These are phyloP conservation scores for Lentinus tigrinus DNA, from an alignment of 768 basidiomycete genomes.

Conservation along the genomic window DNA sequence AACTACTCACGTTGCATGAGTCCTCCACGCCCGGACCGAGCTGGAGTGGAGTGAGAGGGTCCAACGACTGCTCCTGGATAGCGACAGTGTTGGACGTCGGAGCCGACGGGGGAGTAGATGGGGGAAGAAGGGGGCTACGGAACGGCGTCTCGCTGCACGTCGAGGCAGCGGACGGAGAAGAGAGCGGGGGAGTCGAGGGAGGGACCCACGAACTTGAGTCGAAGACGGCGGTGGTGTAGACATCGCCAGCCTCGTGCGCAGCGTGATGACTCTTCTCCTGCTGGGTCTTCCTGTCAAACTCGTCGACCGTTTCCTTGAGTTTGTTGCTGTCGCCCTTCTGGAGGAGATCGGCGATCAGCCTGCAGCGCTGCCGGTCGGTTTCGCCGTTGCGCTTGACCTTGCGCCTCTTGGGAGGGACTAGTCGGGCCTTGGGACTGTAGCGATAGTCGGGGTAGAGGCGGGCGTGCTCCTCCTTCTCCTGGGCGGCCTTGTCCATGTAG, in stretches of 20 bases:
- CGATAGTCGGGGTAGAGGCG: slow-evolving; percentile 58
- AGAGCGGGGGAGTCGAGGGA: background rate
- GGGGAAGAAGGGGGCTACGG: slow-evolving; percentile 10
- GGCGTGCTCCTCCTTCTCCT: slow-evolving; percentile 56
- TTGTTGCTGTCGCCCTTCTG: slow-evolving; percentile 32
- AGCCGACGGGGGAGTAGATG: background rate
- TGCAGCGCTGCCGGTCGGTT: slow-evolving; percentile 35
- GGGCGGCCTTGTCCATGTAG: slow-evolving; percentile 54
- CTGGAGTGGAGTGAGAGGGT: background rate
- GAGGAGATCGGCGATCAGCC: slow-evolving; percentile 36
- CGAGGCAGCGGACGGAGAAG: background rate
- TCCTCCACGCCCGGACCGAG: background rate
- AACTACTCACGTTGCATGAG: too few relatives aligned
- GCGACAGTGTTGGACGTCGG: background rate
- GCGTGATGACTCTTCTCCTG: background rate
- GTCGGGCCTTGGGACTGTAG: slow-evolving; percentile 45
- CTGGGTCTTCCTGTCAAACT: slow-evolving; percentile 9
- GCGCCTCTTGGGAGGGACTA: slow-evolving; percentile 14
- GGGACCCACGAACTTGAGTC: background rate
- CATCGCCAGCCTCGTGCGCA: background rate
- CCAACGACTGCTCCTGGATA: background rate
- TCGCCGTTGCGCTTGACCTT: slow-evolving; percentile 28
- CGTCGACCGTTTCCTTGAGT: slow-evolving; percentile 19
- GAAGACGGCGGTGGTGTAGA: slow-evolving; percentile 15
- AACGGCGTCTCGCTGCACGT: background rate